Base-by-base conservation (phyloP, 2,329 filamentous ascomycete genomes). In the Aspergillus terreus region DNA sequence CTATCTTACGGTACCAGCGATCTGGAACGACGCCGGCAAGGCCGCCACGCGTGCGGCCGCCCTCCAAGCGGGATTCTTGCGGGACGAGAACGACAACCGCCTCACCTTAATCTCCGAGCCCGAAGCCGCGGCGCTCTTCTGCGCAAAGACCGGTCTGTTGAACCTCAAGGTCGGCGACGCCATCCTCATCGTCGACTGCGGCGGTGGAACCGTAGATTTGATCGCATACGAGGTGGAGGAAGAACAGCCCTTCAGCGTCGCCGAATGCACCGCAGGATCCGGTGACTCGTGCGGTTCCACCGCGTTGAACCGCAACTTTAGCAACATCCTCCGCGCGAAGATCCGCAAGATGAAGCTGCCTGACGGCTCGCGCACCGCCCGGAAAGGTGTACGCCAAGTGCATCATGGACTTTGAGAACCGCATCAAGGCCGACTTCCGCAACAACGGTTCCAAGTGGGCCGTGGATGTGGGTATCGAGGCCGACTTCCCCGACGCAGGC, bases 371-470 rank as follows among this genome's bases (percentile, higher is more conserved):
- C 95, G 92, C 76, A 97, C 91, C 2, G 92, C 94, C 94, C 17
- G 92, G 92, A 41, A 91, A 92, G 73, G 94, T 99, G 49, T 97
- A 97, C 72, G 92, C 92, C 61, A 97, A 97, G 78, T 97, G 92
- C 72, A 97, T 99, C 74, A 97, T 97, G 92, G 94, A 99, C 75
- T 99, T 99, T 66, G 94, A 99, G 78, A 97, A 97, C 82, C 82
- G 94, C 71, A 96, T 99, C 82, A 99, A 99, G 81, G 94, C 94
- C 46, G 94, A 97, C 73, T 99, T 99, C 86, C 85, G 94, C 59
- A 97, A 97, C 78, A 97, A 96, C 72, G 92, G 92, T 46, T 92
- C 97, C 74, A 97, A 97, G 73, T 97, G 94, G 94, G 94, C 94
- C 42, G 92, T 97, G 17, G 94, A 99, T 69, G 94, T 99, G 46